Evolutionary conservation across 305 asterid genomes (phyloP).

Genomic region (Fraxinus platypoda): DNA sequence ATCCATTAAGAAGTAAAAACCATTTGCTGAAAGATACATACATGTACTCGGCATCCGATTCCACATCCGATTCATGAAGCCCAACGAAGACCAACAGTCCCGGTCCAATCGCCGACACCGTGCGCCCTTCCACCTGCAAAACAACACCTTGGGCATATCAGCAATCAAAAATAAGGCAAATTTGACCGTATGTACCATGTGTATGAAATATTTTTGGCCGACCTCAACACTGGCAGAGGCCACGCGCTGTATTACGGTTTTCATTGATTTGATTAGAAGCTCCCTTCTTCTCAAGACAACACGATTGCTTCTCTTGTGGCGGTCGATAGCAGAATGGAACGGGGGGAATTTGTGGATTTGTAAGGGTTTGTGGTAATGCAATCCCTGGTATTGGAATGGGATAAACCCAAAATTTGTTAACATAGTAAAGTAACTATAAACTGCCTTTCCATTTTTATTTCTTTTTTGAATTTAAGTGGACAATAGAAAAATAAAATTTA

Average conservation of each 20-base stretch:
- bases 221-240: constrained; percentile 58
- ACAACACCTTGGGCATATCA: background rate
- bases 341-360: background rate
- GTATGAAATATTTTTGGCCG: background rate
- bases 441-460: background rate
- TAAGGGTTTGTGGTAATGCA: background rate
- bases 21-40: constrained; percentile 12
- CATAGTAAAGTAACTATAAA: background rate
- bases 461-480: background rate
- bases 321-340: background rate
- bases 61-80: constrained; percentile 38
- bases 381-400: background rate
- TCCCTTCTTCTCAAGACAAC: background rate
- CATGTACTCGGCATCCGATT: constrained; percentile 48
- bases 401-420: background rate
- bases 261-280: constrained; percentile 34
- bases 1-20: background rate
- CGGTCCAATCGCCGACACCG: constrained; percentile 44
- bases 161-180: background rate
- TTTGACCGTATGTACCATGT: background rate
- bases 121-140: constrained; percentile 44
- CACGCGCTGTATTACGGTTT: constrained; percentile 52
- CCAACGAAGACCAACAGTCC: constrained; percentile 54
- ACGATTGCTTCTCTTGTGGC: background rate
- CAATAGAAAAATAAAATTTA: background rate